A percentile compares a stretch with the other conserved stretches of the same genome.
Evolutionary conservation across 148 eudicot genomes (phyloP).

Genomic region (Rhododendron ferrugineum): DNA sequence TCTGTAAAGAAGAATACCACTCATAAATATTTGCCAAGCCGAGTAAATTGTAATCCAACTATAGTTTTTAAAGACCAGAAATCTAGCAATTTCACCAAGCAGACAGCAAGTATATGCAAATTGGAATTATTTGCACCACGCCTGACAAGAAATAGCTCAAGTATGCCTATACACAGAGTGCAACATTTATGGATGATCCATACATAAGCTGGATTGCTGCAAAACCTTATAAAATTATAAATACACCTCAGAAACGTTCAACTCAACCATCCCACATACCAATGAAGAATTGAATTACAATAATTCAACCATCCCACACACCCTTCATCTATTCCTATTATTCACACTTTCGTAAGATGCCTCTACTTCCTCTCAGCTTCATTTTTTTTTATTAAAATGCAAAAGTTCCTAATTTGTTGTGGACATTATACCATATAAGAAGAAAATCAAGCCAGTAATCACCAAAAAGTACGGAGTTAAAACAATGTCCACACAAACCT

Average conservation of each 20-base stretch:
- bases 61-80: not conserved
- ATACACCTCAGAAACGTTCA: not conserved
- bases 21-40: constrained; percentile 1
- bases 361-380: not conserved
- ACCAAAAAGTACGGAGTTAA: not conserved
- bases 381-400: not conserved
- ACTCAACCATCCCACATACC: no score
- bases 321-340: not conserved
- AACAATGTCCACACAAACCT: constrained; percentile 26
- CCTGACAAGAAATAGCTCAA: not conserved
- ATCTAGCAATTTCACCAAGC: not conserved
- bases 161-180: not conserved
- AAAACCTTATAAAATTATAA: not conserved
- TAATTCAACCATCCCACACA: not conserved
- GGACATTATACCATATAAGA: not conserved
- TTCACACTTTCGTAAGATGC: not conserved
- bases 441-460: not conserved
- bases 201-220: not conserved
- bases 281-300: not conserved
- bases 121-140: not conserved
- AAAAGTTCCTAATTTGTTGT: not conserved
- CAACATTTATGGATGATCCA: not conserved
- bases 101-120: not conserved
- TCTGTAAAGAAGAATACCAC: constrained; percentile 34
- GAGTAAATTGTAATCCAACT: not conserved